Base-by-base conservation (phyloP, 306 rosid species). In the Citrullus colocynthis region DNA sequence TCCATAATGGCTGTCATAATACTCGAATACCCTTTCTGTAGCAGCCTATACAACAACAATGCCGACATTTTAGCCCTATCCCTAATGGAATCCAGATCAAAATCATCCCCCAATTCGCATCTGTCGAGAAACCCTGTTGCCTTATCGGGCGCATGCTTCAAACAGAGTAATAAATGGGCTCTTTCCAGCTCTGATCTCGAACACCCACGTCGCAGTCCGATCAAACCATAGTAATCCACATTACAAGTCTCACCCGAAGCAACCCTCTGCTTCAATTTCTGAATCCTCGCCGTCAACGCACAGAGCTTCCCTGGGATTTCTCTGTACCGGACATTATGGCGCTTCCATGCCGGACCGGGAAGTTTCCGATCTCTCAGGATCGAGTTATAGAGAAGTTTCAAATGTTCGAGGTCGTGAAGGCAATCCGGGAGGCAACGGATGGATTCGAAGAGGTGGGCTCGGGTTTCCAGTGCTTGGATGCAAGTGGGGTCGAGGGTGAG, bases 261-360 rank as follows among this genome's bases (percentile, higher is more conserved):
- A 16, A 96, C 84, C 24, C 93, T 85, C 62, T 74, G 85, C 36
- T 96, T 96, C 80, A 96, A 74, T 63, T 83, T 88, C 54, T 96
- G 90, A 73, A 81, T 91, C 58, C 86, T 92, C 0, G 85, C 74
- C 0, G 97, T 80, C 42, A 96, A 86, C 6, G 86, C 82, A 12
- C 93, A 88, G 9, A 96, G 90, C 81, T 87, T 92, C 41, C 97
- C 97, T 0, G 99, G 93, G 82, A 96, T 92, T 81, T 92, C 99
- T 54, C 92, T 79, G 85, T 96, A 96, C 12, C 88, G 81, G 10
- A 92, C 87, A 9, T 89, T 88, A 75, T 87, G 99, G 14, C 93
- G 90, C 82, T 92, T 92, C 99, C 98, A 96, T 0, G 86, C 90
- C 0, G 98, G 99, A 55, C 99, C 98, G 0, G 97, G 93, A 60